These are phyloP conservation scores for Platanthera zijinensis DNA, from an alignment of 106 monocot species.

Conservation along the genomic window DNA sequence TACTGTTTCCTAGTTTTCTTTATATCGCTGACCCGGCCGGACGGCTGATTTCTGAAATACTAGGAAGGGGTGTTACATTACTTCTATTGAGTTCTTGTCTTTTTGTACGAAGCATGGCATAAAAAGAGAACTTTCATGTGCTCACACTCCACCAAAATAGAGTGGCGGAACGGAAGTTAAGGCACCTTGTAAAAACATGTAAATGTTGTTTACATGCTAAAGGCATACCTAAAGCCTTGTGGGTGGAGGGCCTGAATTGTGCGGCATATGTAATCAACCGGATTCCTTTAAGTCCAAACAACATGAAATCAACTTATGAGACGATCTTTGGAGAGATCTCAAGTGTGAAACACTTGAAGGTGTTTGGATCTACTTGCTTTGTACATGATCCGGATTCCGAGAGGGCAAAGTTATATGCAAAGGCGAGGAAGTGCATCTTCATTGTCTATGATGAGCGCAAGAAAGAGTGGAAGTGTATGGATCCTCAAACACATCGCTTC, in stretches of 20 bases:
- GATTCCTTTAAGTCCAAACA: neutral
- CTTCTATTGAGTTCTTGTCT: no score
- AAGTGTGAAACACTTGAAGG: neutral
- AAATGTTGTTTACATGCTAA: neutral
- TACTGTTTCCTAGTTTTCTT: no score
- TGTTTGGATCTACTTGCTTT: neutral
- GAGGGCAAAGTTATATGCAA: neutral
- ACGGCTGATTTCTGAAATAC: no score
- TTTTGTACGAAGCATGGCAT: no score
- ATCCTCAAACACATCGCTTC: no score
- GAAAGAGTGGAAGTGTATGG: no score
- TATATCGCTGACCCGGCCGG: no score
- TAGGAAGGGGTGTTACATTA: no score
- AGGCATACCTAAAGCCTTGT: neutral
- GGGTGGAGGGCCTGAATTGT: neutral
- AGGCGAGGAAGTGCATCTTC: neutral
- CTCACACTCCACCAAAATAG: no score
- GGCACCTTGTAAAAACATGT: no score
- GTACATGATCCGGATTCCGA: neutral
- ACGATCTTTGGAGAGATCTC: neutral
- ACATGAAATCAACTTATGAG: neutral
- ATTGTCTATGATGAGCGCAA: neutral
- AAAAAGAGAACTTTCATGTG: no score
- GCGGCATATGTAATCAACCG: slow-evolving; percentile 4
- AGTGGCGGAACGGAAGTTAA: no score